Conservation (phyloP, 192 early-diverging fungal species). For the Dissophora globulifera region DNA sequence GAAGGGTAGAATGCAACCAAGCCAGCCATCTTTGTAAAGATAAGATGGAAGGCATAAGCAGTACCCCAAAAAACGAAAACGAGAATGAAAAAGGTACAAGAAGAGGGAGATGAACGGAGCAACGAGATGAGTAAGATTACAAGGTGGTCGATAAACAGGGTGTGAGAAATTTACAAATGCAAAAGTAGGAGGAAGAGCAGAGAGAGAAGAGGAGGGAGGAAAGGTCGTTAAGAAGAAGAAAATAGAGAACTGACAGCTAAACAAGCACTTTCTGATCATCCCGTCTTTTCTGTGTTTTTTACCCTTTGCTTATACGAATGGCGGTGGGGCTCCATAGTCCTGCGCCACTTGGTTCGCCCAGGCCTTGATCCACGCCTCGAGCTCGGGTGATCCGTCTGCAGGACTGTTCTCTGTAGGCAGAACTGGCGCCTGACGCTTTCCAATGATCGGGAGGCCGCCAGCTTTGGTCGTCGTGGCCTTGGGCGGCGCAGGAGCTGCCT, state of each 20-base stretch:
- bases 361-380: constrained; percentile 40
- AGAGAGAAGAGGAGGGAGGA: not conserved
- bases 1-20: too few species aligned
- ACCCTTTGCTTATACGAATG: constrained; percentile 12
- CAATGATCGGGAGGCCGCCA: constrained; percentile 1
- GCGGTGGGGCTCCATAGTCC: constrained; percentile 22
- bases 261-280: too few species aligned
- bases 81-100: not conserved
- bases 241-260: too few species aligned
- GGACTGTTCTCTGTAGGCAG: constrained; percentile 6
- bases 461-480: not conserved
- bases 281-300: not conserved
- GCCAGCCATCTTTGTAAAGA: not conserved
- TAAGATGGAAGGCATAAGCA: not conserved
- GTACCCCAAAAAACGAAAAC: too few species aligned
- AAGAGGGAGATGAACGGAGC: constrained; percentile 2
- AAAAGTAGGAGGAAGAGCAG: not conserved
- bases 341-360: constrained; percentile 28
- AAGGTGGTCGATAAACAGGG: too few species aligned
- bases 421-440: constrained; percentile 28
- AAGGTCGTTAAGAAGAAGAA: too few species aligned
- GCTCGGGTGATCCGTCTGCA: constrained; percentile 4
- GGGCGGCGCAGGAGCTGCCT: not conserved
- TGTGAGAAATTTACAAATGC: too few species aligned
- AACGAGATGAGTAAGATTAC: not conserved